Percentiles rank a stretch among this genome's conserved stretches.
phyloP scores from a whole-genome alignment of 805 yeast genomes.

The Starmerella roubikii region DNA sequence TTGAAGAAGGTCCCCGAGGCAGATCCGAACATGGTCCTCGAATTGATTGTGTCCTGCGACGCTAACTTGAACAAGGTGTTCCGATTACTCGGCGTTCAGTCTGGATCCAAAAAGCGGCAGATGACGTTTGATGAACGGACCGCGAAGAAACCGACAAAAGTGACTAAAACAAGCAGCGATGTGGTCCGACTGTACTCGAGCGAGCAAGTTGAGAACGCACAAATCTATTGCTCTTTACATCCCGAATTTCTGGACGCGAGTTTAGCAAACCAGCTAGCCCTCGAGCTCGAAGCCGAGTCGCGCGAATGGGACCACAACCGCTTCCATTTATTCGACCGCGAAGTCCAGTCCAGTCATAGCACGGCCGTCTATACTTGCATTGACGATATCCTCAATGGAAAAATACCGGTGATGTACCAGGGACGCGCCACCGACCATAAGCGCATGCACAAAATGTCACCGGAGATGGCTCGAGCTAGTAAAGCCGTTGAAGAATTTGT shows the following conservation, averaged over 20 bases:
- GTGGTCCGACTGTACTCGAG: slow-evolving; percentile 34
- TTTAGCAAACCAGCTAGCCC: slow-evolving; percentile 35
- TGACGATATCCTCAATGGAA: slow-evolving; percentile 12
- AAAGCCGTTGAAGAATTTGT: slow-evolving; percentile 31
- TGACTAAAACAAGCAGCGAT: slow-evolving; percentile 5
- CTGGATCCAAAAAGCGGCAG: slow-evolving; percentile 11
- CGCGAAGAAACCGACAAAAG: slow-evolving; percentile 6
- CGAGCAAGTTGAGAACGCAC: slow-evolving; percentile 33
- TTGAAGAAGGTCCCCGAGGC: slow-evolving; percentile 32
- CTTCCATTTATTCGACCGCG: slow-evolving; percentile 51
- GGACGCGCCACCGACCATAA: slow-evolving; percentile 26
- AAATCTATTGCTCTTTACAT: slow-evolving; percentile 38
- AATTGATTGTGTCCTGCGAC: slow-evolving; percentile 39
- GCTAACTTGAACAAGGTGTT: slow-evolving; percentile 38
- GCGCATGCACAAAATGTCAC: slow-evolving; percentile 28
- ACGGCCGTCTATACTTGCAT: slow-evolving; percentile 30
- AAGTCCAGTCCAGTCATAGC: slow-evolving; percentile 46
- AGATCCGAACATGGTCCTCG: slow-evolving; percentile 33
- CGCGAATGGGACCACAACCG: slow-evolving; percentile 31
- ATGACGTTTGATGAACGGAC: slow-evolving; percentile 12
- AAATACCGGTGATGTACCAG: slow-evolving; percentile 24
- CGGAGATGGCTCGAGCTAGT: slow-evolving; percentile 32
- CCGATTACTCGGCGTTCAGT: slow-evolving; percentile 27
- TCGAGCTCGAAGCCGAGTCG: slow-evolving; percentile 32
- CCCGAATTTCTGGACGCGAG: slow-evolving; percentile 39